Evolutionary conservation across 306 rosid species (phyloP), one percentile per base, ranked within the genome.

Genomic region (Arachis stenosperma): DNA sequence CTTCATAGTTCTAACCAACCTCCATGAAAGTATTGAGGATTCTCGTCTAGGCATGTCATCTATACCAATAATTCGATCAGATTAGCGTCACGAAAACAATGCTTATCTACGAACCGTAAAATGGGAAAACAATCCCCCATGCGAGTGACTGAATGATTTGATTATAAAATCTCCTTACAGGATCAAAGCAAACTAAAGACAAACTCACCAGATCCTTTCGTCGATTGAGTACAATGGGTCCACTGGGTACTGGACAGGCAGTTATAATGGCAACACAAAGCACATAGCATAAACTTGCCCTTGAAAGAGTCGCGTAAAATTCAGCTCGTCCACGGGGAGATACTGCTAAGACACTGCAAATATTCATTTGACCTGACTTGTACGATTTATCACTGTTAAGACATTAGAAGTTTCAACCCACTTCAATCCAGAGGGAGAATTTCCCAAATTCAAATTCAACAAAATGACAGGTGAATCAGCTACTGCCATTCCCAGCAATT

Each of bases 401-500:
- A 30, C 59, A 65, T 43, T 44, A 30, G 53, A 7, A 14, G 33
- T 57, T 56, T 65, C 65, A 12, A 51, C 73, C 17, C 40, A 74
- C 73, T 14, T 48, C 60, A 61, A 27, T 52, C 64, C 6, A 30
- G 83, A 37, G 58, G 43, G 65, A 27, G 69, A 75, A 43, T 69
- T 44, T 55, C 66, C 27, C n/a, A 69, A 66, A 81, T 75, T 66
- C 70, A 54, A 68, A 72, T 64, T 47, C 59, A 36, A 39, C 69
- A 42, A 46, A 33, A 61, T 69, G 81, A 43, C 58, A 30, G 2
- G 6, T 68, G 30, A 30, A 60, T 57, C 68, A 67, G 81, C 76
- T 82, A 91, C 30, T 76, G 66, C 97, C 96, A 91, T 55, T 95
- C 90, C 65, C 91, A 91, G 74, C 99, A 95, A 47, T 74, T 70